These are phyloP conservation scores for Leishmania guyanensis DNA, from an alignment of 208 protist genomes.

Conservation along the genomic window DNA sequence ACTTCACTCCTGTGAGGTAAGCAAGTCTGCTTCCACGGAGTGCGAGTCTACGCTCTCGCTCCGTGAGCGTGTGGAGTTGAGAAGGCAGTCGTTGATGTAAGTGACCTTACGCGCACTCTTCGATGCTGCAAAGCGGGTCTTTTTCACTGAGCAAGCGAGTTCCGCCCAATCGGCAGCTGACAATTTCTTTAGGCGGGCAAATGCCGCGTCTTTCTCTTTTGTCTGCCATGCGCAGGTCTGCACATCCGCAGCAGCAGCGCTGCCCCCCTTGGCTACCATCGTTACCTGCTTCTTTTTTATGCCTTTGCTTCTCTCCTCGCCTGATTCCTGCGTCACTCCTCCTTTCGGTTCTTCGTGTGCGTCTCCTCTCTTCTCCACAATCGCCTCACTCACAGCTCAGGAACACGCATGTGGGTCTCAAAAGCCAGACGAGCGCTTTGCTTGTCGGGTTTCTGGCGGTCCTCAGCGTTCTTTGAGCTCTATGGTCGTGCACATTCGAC, in stretches of 20 bases:
- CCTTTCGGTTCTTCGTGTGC: neutral
- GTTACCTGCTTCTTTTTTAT: neutral
- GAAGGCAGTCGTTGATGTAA: neutral
- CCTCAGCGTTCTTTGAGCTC: conserved; percentile 28
- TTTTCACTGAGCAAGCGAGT: neutral
- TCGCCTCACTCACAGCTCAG: neutral
- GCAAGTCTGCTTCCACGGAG: neutral
- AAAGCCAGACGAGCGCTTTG: neutral
- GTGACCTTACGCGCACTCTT: neutral
- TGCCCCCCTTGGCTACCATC: neutral
- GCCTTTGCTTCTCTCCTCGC: neutral
- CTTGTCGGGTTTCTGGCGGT: conserved; percentile 12
- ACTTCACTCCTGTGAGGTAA: neutral
- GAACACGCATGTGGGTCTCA: conserved; percentile 13
- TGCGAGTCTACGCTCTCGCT: neutral
- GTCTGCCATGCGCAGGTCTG: neutral
- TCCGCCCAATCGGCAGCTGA: neutral
- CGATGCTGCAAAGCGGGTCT: neutral
- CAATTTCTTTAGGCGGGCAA: neutral
- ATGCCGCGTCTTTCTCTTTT: neutral
- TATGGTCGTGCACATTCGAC: conserved; percentile 18
- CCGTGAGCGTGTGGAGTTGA: neutral
- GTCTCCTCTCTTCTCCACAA: neutral
- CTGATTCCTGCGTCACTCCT: neutral
- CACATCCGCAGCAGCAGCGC: neutral